Percentiles rank a stretch among this genome's conserved stretches.
phyloP scores from a whole-genome alignment of 345 rosid genomes.

The Sisymbrium irio region DNA sequence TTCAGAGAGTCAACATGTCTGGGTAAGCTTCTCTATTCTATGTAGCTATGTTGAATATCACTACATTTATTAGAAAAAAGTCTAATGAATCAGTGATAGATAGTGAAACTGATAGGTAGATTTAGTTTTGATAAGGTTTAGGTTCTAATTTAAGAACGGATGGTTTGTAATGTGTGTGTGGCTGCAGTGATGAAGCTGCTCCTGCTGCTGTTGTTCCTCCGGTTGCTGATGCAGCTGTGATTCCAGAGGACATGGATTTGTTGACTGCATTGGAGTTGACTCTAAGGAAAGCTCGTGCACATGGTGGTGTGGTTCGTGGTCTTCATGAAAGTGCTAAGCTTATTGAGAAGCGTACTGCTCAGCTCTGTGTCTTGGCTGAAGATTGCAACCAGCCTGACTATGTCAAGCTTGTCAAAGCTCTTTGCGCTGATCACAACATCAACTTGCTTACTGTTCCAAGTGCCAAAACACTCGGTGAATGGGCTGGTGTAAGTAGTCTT shows the following conservation, averaged over 20 bases:
- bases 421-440: conserved; percentile 71
- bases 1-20: conserved; percentile 27
- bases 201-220: conserved; percentile 43
- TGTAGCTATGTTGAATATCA: background rate
- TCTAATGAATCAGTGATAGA: background rate
- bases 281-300: conserved; percentile 68
- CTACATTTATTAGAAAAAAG: background rate
- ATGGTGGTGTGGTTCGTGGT: conserved; percentile 70
- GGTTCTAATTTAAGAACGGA: background rate
- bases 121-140: background rate
- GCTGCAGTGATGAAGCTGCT: conserved; percentile 58
- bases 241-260: conserved; percentile 73
- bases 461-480: conserved; percentile 89
- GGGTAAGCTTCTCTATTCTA: conserved; percentile 24
- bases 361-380: conserved; percentile 77
- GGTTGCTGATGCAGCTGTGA: conserved; percentile 39
- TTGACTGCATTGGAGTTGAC: conserved; percentile 69
- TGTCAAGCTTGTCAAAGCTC: conserved; percentile 69
- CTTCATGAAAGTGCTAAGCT: conserved; percentile 78
- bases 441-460: conserved; percentile 63
- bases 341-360: conserved; percentile 71
- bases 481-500: conserved; percentile 77
- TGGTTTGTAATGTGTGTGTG: background rate
- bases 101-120: background rate
- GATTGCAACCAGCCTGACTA: conserved; percentile 86